Percentiles rank a stretch among this genome's conserved stretches.
Evolutionary conservation across 169 alveolate species (phyloP).

Genomic region (Eimeria sp.): DNA sequence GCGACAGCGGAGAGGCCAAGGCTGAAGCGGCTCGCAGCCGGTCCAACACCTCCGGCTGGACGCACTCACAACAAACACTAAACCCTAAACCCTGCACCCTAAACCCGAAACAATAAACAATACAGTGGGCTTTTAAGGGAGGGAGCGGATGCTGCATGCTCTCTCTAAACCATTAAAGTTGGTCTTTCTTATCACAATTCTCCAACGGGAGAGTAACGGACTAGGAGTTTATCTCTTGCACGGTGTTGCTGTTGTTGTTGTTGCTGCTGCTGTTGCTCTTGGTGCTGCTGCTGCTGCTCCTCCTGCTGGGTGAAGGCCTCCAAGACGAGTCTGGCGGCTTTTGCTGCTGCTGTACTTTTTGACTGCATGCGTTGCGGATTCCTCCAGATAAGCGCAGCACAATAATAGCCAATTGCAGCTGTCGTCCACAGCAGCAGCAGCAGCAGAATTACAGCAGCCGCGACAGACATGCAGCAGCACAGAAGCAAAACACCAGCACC

Average conservation of each 20-base stretch:
- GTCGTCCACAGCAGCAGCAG: not conserved
- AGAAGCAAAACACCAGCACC: not conserved
- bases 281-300: slow-evolving; percentile 49
- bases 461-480: not conserved
- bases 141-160: not conserved
- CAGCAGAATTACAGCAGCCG: not conserved
- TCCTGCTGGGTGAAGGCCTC: slow-evolving; percentile 27
- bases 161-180: not conserved
- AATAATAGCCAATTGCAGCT: not conserved
- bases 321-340: not conserved
- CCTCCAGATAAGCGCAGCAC: not conserved
- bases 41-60: slow-evolving; percentile 42
- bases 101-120: no score
- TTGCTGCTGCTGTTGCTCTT: slow-evolving; percentile 4
- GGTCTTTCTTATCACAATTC: no score
- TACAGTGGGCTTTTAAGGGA: not conserved
- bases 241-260: not conserved
- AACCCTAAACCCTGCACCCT: slow-evolving; percentile 22
- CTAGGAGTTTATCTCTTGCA: not conserved
- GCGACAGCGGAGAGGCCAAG: slow-evolving; percentile 17
- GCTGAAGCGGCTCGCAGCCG: slow-evolving; percentile 27
- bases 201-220: not conserved
- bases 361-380: not conserved
- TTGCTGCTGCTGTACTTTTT: not conserved
- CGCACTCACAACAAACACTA: not conserved